Conservation (phyloP, 2,329 filamentous ascomycete genomes). For the Fusarium sp. region DNA sequence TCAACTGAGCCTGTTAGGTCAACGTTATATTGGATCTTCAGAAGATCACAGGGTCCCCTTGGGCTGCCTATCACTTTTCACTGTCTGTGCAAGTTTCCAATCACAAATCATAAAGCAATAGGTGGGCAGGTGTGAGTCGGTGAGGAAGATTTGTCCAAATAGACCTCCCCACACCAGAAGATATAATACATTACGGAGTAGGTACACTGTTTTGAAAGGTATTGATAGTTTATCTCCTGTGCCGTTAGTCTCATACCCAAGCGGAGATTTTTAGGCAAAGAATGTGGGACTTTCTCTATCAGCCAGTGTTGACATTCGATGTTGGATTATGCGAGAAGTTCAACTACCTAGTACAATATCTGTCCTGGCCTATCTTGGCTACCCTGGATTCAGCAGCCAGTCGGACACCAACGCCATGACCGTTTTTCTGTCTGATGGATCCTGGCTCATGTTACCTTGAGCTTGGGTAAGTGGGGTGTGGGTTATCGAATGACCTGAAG, state of each 20-base stretch:
- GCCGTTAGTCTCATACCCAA: background rate
- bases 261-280: background rate
- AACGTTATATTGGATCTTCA: background rate
- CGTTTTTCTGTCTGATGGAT: background rate
- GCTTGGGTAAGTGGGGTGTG: slow-evolving; percentile 15
- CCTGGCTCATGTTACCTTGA: slow-evolving; percentile 8
- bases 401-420: slow-evolving; percentile 13
- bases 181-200: background rate
- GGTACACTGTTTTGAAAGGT: background rate
- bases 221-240: background rate
- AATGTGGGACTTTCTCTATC: background rate
- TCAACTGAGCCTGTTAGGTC: background rate
- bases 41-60: background rate
- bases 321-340: no score
- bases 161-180: background rate
- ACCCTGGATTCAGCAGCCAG: background rate
- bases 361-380: background rate
- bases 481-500: slow-evolving; percentile 34
- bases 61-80: background rate
- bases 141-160: background rate
- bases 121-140: background rate
- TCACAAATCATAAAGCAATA: background rate
- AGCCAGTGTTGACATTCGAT: no score
- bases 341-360: no score
- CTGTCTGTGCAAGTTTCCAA: background rate